Base-by-base conservation (phyloP, 2,329 filamentous ascomycete genomes). In the Stagonosporopsis cucurbitacearum region DNA sequence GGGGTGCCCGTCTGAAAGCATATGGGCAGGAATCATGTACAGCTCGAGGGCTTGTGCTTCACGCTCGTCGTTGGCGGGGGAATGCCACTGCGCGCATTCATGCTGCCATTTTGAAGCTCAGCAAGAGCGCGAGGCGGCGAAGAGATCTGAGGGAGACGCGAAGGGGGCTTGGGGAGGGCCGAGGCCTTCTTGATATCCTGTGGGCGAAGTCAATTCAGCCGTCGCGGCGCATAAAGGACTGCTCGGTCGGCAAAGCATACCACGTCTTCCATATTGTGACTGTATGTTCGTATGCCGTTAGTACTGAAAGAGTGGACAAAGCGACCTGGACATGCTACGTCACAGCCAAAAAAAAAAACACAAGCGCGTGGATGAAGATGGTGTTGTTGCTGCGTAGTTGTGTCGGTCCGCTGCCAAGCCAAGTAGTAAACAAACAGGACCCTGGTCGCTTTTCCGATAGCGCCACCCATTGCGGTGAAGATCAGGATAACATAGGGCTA, bases 11-110 rank as follows among this genome's bases (percentile, higher is more conserved):
- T 32, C 54, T 54, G 41, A 50, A 45, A 45, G 37, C 33, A 20
- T 26, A 36, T 51, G 37, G 36, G 37, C 36, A 54, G 54, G 69
- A 62, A 51, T 30, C 54, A 42, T 60, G 71, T 77, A 81, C 81
- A 73, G 57, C 79, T 79, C 35, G 78, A 77, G 48, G 81, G 80
- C 70, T 82, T 84, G 63, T 83, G 79, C 63, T 85, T 85, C 53
- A 74, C 67, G 52, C 75, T 72, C 17, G 76, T 72, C 20, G 77
- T 76, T 11, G 80, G 78, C 15, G 80, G 80, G 12, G 79, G 79
- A 71, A 84, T 78, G 58, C 73, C 75, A 32, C 70, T 72, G 48
- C 84, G 81, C 63, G 79, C 75, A 69, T 88, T 88, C 62, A 80
- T 80, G 36, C 77, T 78, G 12, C 82, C 78, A 4, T 79, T 75